phyloP scores from a whole-genome alignment of 345 rosid genomes.

The Salix arbutifolia region DNA sequence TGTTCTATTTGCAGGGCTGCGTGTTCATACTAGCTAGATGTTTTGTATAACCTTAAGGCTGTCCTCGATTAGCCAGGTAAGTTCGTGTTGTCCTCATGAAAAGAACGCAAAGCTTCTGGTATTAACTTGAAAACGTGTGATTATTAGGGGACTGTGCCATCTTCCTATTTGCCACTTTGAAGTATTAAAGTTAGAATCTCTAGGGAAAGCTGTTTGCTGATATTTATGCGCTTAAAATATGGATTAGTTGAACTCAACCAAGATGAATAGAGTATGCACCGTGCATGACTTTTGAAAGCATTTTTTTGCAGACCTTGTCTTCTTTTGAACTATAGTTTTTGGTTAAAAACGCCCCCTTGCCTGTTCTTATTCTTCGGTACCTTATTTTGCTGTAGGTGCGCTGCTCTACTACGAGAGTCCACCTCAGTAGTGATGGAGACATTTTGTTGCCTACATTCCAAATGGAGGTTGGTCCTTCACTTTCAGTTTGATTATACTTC shows the following conservation, averaged over 20 bases:
- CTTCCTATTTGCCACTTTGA: conserved; percentile 4
- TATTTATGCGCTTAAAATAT: background rate
- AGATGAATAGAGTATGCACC: background rate
- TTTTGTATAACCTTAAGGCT: background rate
- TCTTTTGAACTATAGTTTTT: conserved; percentile 12
- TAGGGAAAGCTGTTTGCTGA: background rate
- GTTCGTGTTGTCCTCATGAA: background rate
- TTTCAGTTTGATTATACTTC: background rate
- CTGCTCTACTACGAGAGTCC: conserved; percentile 14
- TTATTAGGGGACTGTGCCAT: background rate
- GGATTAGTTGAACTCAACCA: conserved; percentile 5
- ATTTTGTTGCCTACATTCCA: conserved; percentile 14
- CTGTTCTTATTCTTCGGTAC: conserved; percentile 21
- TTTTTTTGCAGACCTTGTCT: conserved; percentile 14
- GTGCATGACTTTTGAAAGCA: background rate
- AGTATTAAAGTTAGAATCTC: background rate
- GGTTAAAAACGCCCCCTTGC: conserved; percentile 15
- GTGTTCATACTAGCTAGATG: background rate
- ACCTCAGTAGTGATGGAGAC: conserved; percentile 20
- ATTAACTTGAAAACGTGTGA: background rate
- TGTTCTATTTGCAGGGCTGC: conserved; percentile 11
- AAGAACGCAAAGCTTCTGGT: background rate
- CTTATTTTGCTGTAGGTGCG: conserved; percentile 32
- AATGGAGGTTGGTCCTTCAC: conserved; percentile 26
- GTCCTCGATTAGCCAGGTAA: conserved; percentile 20